A percentile compares a stretch with the other conserved stretches of the same genome.
phyloP scores from a whole-genome alignment of 176 grass and related monocot genomes.

The Saccharum spontaneum region DNA sequence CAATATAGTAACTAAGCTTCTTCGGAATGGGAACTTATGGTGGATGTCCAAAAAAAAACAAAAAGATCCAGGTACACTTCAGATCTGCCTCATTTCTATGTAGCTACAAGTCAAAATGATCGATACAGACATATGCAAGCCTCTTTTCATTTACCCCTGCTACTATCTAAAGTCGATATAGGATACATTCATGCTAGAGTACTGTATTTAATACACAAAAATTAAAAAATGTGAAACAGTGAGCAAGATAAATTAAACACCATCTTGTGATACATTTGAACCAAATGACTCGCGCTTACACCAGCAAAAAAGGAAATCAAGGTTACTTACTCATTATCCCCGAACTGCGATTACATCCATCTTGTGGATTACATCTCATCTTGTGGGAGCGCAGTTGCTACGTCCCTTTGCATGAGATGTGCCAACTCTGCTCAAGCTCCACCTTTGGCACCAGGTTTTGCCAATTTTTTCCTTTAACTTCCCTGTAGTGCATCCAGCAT shows the following conservation, averaged over 20 bases:
- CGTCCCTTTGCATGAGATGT: constrained; percentile 1
- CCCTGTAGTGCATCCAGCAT: background rate
- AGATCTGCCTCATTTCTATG: constrained; percentile 46
- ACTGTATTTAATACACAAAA: constrained; percentile 50
- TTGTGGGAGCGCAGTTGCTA: background rate
- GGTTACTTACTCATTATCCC: constrained; percentile 46
- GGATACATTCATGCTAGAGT: constrained; percentile 29
- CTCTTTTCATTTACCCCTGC: constrained; percentile 37
- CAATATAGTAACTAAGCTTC: background rate
- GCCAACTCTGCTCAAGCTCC: constrained; percentile 27
- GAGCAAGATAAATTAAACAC: constrained; percentile 47
- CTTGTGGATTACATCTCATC: background rate
- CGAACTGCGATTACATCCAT: constrained; percentile 26
- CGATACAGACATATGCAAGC: constrained; percentile 2
- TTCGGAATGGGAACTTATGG: background rate
- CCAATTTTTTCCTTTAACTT: background rate
- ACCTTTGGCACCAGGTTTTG: constrained; percentile 19
- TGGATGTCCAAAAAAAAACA: background rate
- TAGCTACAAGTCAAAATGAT: constrained; percentile 31
- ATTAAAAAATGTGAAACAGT: constrained; percentile 31
- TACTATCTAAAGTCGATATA: constrained; percentile 30
- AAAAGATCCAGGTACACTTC: constrained; percentile 31
- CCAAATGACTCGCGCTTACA: constrained; percentile 41
- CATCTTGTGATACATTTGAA: constrained; percentile 50
- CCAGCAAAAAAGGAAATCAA: constrained; percentile 40